phyloP scores from a whole-genome alignment of 306 rosid species.

The Glycyrrhiza uralensis region DNA sequence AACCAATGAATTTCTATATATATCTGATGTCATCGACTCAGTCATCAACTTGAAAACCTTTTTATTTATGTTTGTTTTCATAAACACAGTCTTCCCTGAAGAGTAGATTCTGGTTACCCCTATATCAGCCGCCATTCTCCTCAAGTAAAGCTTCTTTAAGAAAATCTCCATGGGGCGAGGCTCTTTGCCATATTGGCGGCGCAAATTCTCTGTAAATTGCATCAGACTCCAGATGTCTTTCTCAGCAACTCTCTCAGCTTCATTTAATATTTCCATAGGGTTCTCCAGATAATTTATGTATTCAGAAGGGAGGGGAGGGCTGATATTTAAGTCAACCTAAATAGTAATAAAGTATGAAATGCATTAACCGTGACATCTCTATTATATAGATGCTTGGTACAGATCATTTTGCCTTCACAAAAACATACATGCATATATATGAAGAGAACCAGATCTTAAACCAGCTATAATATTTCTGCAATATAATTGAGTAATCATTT shows the following conservation, averaged over 20 bases:
- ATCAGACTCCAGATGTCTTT: slow-evolving; percentile 78
- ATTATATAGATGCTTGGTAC: background rate
- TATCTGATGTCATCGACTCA: slow-evolving; percentile 71
- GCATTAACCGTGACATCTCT: slow-evolving; percentile 4
- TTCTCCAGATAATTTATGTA: slow-evolving; percentile 88
- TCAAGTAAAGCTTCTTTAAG: slow-evolving; percentile 75
- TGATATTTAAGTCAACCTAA: slow-evolving; percentile 76
- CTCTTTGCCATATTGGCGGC: slow-evolving; percentile 87
- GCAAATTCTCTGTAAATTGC: slow-evolving; percentile 86
- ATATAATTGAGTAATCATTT: background rate
- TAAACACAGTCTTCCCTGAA: slow-evolving; percentile 62
- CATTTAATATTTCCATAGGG: slow-evolving; percentile 81
- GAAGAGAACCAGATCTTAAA: background rate
- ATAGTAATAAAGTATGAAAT: slow-evolving; percentile 11
- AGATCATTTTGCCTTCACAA: background rate
- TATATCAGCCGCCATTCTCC: slow-evolving; percentile 96
- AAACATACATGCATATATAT: background rate
- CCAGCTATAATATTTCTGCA: background rate
- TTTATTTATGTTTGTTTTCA: slow-evolving; percentile 76
- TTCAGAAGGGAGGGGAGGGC: slow-evolving; percentile 82
- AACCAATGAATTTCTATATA: slow-evolving; percentile 61
- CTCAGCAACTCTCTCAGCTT: slow-evolving; percentile 82
- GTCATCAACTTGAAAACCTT: slow-evolving; percentile 74
- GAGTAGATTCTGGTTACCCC: slow-evolving; percentile 71
- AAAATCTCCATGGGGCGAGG: slow-evolving; percentile 84